Percentiles rank a stretch among this genome's conserved stretches.
These are phyloP conservation scores for Candida boleticola DNA, from an alignment of 805 yeast species.

Conservation along the genomic window DNA sequence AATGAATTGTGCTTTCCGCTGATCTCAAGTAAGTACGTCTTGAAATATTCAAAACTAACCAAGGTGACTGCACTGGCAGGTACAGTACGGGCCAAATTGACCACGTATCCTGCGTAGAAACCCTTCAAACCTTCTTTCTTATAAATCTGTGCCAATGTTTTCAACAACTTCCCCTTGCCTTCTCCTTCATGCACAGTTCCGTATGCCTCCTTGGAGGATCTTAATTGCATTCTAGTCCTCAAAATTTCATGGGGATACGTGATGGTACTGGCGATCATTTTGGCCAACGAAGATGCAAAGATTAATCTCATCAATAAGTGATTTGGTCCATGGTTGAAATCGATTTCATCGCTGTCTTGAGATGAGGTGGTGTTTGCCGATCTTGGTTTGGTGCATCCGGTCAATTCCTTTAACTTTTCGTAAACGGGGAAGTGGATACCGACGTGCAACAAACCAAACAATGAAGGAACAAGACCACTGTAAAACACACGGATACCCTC, in stretches of 20 bases:
- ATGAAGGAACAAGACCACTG: slow-evolving; percentile 85
- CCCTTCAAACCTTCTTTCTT: slow-evolving; percentile 73
- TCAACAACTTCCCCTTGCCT: slow-evolving; percentile 18
- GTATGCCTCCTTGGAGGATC: slow-evolving; percentile 19
- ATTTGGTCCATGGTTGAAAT: slow-evolving; percentile 2
- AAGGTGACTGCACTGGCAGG: slow-evolving; percentile 96
- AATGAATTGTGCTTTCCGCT: no score
- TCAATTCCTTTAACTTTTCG: slow-evolving; percentile 67
- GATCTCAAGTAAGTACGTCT: slow-evolving; percentile 47
- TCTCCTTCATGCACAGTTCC: neutral
- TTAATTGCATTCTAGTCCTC: slow-evolving; percentile 85
- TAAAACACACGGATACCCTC: slow-evolving; percentile 86
- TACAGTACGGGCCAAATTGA: slow-evolving; percentile 84
- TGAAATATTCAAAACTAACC: slow-evolving; percentile 84
- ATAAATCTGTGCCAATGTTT: slow-evolving; percentile 43
- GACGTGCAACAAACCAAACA: slow-evolving; percentile 87
- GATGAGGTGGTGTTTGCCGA: neutral
- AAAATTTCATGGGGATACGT: slow-evolving; percentile 96
- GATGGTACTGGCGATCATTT: slow-evolving; percentile 82
- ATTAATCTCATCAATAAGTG: slow-evolving; percentile 29
- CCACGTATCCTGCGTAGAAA: slow-evolving; percentile 84
- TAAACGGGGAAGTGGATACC: slow-evolving; percentile 96
- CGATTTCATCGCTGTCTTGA: neutral
- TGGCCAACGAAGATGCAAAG: slow-evolving; percentile 73
- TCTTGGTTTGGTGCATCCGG: slow-evolving; percentile 23